Evolutionary conservation across 202 grass and related monocot genomes (phyloP), one percentile per base, ranked within the genome.

Genomic region (Zizania palustris): DNA sequence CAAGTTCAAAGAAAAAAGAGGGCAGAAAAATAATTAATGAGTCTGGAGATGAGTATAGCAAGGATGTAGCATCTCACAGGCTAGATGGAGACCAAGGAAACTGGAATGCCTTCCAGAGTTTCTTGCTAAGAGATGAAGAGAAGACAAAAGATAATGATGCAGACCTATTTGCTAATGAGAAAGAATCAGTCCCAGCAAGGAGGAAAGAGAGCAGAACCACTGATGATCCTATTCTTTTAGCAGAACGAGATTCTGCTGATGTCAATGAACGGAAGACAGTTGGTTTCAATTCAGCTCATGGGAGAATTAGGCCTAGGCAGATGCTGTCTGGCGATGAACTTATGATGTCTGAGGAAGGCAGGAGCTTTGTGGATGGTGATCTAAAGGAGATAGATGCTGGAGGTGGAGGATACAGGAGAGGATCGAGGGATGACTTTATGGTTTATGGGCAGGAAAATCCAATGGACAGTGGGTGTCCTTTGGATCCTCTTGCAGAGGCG

Each of bases 81-180:
- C 85, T 73, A 71, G 92, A 90, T 70, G 85, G 77, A 65, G 85
- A 93, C 51, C 91, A 85, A 22, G 96, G 89, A 88, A 95, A 93
- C 70, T 99, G 96, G 96, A 88, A 96, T 68, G 89, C 41, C 39
- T 99, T 99, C 81, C 96, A 99, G 71, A 93, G 70, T 75, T 81
- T 93, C 76, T 79, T 96, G 15, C 63, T 99, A 58, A 99, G 82
- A 85, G 75, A 80, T 73, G 96, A 96, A 85, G 96, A 91, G 39
- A 89, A 84, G 75, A 70, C 80, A 21, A 88, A 45, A 64, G 49
- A 63, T 73, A 86, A 73, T 77, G 85, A 90, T 1, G 19, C 53
- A 38, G 92, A 96, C 41, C 83, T 93, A 60, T 93, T 92, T 45
- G n/a, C 83, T 50, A 82, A 60, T 66, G 96, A 90, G 67, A 95